Evolutionary conservation across 2,329 filamentous ascomycete species (phyloP).

Genomic region (Monilinia fructigena): DNA sequence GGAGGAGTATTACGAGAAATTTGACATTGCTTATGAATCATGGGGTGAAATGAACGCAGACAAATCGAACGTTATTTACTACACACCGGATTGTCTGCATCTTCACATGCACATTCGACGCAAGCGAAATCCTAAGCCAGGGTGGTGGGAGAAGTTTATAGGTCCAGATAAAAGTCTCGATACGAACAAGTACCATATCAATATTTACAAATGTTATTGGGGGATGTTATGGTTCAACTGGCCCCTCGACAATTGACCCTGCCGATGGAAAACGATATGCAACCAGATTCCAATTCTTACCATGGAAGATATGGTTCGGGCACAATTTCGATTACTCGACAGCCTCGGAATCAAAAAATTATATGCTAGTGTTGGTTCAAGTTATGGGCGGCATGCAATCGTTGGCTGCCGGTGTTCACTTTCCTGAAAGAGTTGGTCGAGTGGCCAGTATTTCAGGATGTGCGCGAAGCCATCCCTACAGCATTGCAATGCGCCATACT

Average conservation of each 20-base stretch:
- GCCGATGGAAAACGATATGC: slow-evolving; percentile 86
- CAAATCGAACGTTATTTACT: slow-evolving; percentile 87
- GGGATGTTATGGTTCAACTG: slow-evolving; percentile 93
- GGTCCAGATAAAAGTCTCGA: slow-evolving; percentile 82
- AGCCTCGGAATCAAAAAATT: slow-evolving; percentile 71
- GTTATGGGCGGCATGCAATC: slow-evolving; percentile 99
- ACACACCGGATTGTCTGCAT: slow-evolving; percentile 94
- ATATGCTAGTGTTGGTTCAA: slow-evolving; percentile 89
- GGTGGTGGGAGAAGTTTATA: slow-evolving; percentile 99
- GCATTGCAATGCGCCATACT: slow-evolving; percentile 97
- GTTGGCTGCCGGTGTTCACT: slow-evolving; percentile 79
- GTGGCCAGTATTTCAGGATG: slow-evolving; percentile 91
- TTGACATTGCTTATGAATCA: slow-evolving; percentile 87
- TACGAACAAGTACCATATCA: slow-evolving; percentile 86
- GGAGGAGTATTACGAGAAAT: slow-evolving; percentile 87
- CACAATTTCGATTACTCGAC: slow-evolving; percentile 88
- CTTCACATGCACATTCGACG: slow-evolving; percentile 95
- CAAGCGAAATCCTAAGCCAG: slow-evolving; percentile 80
- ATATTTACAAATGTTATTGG: slow-evolving; percentile 97
- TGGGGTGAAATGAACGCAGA: slow-evolving; percentile 82
- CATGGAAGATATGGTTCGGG: slow-evolving; percentile 95
- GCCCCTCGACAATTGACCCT: slow-evolving; percentile 80
- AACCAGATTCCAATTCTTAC: slow-evolving; percentile 92
- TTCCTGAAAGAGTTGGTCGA: slow-evolving; percentile 75
- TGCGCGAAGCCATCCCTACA: slow-evolving; percentile 92